Base-by-base conservation (phyloP, 2,329 filamentous ascomycete species). In the Aspergillus puulaauensis region DNA sequence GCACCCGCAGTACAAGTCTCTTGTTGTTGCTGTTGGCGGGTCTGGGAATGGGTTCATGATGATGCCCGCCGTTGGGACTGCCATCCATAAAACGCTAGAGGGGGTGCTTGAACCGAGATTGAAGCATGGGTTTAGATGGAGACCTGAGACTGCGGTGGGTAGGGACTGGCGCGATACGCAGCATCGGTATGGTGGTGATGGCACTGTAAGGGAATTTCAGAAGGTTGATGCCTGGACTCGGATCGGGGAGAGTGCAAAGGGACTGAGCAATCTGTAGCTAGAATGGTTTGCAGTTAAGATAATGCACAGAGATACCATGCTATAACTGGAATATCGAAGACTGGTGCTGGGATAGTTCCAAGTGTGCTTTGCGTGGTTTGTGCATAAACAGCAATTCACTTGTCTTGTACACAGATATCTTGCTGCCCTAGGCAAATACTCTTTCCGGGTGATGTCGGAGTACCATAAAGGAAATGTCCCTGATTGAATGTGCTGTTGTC, bases 51-150 rank as follows among this genome's bases (percentile, higher is more conserved):
- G 82, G 73, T 9, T 80, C 77, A 47, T 81, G 80, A 4, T 54
- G 64, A 61, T 81, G 59, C 80, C 81, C 1, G 75, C 77, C 4
- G 75, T 84, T 33, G 82, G 82, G 3, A 67, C 71, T 21, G 72
- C 80, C 5, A 78, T 84, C 41, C 75, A 72, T 2, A 80, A 84
- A 62, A 71, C 73, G 6, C 57, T 83, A 45, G 77, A 82, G 58
- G 76, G 70, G 0, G 70, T 66, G 17, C 61, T 81, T 21, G 77
- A 82, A 41, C 62, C 62, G 12, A 71, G 72, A 52, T 68, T 82
- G 59, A 70, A 72, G 53, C 66, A 72, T 12, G 69, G 75, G n/a
- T 77, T 82, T 61, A 70, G 76, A 53, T 83, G 82, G 81, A 69
- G 81, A 47, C 80, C 81, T 0, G 81, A 83, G 64, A 79, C 74